Percentiles rank a stretch among this genome's conserved stretches.
Conservation (phyloP, 2,329 filamentous ascomycete species). For the Hypoxylon sp. region DNA sequence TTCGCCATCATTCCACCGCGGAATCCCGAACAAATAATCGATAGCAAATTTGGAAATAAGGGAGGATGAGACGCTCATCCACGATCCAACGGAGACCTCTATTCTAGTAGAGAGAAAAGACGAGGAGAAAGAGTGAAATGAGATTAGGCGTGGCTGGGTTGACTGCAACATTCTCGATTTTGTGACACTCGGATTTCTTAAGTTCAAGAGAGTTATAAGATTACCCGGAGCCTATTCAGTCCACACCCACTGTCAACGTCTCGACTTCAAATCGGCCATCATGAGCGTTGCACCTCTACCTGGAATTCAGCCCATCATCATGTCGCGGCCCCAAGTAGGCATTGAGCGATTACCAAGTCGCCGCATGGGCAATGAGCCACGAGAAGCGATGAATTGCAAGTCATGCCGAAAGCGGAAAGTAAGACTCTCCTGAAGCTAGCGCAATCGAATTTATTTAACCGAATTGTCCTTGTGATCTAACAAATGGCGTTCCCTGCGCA, state of each 20-base stretch:
- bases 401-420: slow-evolving; percentile 95
- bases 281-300: slow-evolving; percentile 60
- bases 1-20: slow-evolving; percentile 23
- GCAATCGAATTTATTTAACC: slow-evolving; percentile 17
- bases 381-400: slow-evolving; percentile 95
- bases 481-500: slow-evolving; percentile 56
- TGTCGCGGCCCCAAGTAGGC: slow-evolving; percentile 83
- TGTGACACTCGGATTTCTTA: slow-evolving; percentile 13
- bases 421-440: slow-evolving; percentile 48
- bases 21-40: slow-evolving; percentile 18
- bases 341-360: slow-evolving; percentile 83
- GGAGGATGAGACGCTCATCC: slow-evolving; percentile 34
- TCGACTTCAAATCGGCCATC: slow-evolving; percentile 60
- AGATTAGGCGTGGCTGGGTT: slow-evolving; percentile 17
- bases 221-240: slow-evolving; percentile 20
- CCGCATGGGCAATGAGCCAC: slow-evolving; percentile 79
- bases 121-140: slow-evolving; percentile 17
- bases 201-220: slow-evolving; percentile 3
- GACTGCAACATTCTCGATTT: slow-evolving; percentile 11
- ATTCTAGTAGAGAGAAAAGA: slow-evolving; percentile 35
- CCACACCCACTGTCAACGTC: slow-evolving; percentile 57
- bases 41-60: slow-evolving; percentile 16
- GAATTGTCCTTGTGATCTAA: slow-evolving; percentile 43
- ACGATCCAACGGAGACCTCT: slow-evolving; percentile 28
- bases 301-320: slow-evolving; percentile 65